These are phyloP conservation scores for Trichoderma hamatum DNA, from an alignment of 2,329 filamentous ascomycete genomes.

Conservation along the genomic window DNA sequence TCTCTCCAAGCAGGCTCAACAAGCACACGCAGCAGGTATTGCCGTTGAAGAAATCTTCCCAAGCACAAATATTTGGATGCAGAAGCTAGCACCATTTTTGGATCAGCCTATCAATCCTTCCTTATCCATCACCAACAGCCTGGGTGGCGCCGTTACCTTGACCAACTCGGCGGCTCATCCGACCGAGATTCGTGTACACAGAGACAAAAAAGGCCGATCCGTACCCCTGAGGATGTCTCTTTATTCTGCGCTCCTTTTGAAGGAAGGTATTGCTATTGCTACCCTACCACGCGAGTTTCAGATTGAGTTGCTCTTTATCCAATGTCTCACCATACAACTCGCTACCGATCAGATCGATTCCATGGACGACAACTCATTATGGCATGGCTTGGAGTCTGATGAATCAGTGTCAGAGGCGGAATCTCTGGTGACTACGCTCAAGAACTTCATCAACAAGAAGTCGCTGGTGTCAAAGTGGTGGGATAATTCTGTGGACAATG, in stretches of 20 bases:
- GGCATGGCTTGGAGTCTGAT: constrained; percentile 45
- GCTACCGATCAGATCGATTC: constrained; percentile 58
- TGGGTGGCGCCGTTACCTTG: constrained; percentile 72
- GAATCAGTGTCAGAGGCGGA: constrained; percentile 47
- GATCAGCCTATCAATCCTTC: constrained; percentile 59
- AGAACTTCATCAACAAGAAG: constrained; percentile 42
- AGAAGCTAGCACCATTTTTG: constrained; percentile 61
- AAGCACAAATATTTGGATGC: constrained; percentile 64
- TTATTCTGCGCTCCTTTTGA: constrained; percentile 66
- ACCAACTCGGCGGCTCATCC: constrained; percentile 34
- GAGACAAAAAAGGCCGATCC: constrained; percentile 72
- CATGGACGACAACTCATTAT: constrained; percentile 50
- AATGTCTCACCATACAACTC: constrained; percentile 55
- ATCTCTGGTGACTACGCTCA: constrained; percentile 47
- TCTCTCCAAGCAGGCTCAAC: constrained; percentile 41
- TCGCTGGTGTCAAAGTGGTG: constrained; percentile 43
- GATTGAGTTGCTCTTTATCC: constrained; percentile 55
- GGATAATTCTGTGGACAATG: constrained; percentile 40
- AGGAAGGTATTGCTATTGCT: constrained; percentile 44
- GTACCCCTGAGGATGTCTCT: constrained; percentile 74
- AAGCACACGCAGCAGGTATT: constrained; percentile 37
- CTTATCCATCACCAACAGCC: constrained; percentile 71
- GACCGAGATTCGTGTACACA: constrained; percentile 41
- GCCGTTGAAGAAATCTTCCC: constrained; percentile 61
- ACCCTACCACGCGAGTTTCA: constrained; percentile 47